These are phyloP conservation scores for Tricholoma hemisulphureum DNA, from an alignment of 768 basidiomycete species.

Conservation along the genomic window DNA sequence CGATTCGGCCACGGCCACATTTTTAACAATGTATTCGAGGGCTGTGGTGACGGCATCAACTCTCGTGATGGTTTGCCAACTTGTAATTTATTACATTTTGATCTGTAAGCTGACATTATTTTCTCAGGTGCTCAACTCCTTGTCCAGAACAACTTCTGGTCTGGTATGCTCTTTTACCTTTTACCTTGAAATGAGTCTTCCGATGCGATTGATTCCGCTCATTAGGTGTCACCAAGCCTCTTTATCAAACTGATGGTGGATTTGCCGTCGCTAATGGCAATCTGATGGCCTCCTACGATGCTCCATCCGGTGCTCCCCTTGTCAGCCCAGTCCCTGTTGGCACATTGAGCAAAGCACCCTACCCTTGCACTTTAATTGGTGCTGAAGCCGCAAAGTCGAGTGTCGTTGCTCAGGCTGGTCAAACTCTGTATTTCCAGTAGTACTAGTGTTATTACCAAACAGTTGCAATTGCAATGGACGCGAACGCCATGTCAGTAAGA, in stretches of 20 bases:
- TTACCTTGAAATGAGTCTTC: not conserved
- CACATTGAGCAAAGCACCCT: constrained; percentile 34
- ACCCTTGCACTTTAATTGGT: constrained; percentile 31
- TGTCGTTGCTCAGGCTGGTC: constrained; percentile 30
- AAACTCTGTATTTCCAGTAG: constrained; percentile 27
- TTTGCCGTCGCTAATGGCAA: constrained; percentile 41
- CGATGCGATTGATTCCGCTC: not conserved
- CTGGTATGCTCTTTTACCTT: constrained; percentile 21
- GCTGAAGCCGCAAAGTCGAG: constrained; percentile 24
- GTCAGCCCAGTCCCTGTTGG: constrained; percentile 32
- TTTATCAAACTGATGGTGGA: constrained; percentile 41
- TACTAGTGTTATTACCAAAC: constrained; percentile 3
- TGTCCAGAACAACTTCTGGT: constrained; percentile 48
- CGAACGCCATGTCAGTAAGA: too few species aligned
- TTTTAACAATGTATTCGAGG: constrained; percentile 45
- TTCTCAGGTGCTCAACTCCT: constrained; percentile 41
- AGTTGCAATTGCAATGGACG: too few species aligned
- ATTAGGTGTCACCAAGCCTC: constrained; percentile 33
- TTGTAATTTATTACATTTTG: too few species aligned
- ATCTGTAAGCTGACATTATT: too few species aligned
- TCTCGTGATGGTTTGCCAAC: constrained; percentile 35
- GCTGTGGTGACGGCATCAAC: constrained; percentile 45
- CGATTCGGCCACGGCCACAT: constrained; percentile 47
- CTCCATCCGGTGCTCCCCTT: constrained; percentile 32
- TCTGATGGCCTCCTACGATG: too few species aligned